Base-by-base conservation (phyloP, 768 basidiomycete genomes). In the Boletus rex-veris region DNA sequence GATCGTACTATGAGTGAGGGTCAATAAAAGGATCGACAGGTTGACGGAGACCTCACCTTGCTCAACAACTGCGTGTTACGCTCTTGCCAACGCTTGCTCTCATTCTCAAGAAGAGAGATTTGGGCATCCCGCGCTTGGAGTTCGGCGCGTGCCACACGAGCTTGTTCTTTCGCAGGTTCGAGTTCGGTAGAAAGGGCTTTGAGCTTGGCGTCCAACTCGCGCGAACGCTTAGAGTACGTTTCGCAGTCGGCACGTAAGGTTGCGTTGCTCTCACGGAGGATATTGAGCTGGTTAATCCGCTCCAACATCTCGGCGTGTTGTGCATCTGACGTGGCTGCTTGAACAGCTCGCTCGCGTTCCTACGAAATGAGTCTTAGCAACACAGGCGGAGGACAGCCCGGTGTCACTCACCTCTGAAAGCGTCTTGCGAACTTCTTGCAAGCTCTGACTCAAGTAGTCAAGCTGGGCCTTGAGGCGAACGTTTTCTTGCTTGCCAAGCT, bases 251-350 rank as follows among this genome's bases (percentile, higher is more conserved):
- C 76, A 53, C 92, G 84, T 1, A 95, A 77, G 2, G 89, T 92
- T 0, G 86, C 84, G 64, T 95, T 95, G 73, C 90, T 92, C 70
- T 95, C 92, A 36, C 91, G 82, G 3, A 94, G 62, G 49, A 95
- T 80, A 52, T 90, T 92, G 55, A 92, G 78, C 58, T 93, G 89
- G 57, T 91, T 89, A 70, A 93, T 92, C 57, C 87, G 80, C 68
- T 92, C 90, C 45, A 94, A 74, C 47, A 94, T 81, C 64, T 93
- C 90, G 15, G 84, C 81, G 57, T 94, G 92, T 60, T 93, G 89
- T 3, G 86, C 77, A 33, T 88, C 83, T 1, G 88, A 89, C 0
- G 85, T 76, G 7, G 86, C 82, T 16, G 80, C 76, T 61, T 88
- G 80, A 7, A 87, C 79, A 3, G 87, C 88, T 48, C 82, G 83